These are phyloP conservation scores for Nakataea oryzae DNA, from an alignment of 2,329 filamentous ascomycete genomes.

Conservation along the genomic window DNA sequence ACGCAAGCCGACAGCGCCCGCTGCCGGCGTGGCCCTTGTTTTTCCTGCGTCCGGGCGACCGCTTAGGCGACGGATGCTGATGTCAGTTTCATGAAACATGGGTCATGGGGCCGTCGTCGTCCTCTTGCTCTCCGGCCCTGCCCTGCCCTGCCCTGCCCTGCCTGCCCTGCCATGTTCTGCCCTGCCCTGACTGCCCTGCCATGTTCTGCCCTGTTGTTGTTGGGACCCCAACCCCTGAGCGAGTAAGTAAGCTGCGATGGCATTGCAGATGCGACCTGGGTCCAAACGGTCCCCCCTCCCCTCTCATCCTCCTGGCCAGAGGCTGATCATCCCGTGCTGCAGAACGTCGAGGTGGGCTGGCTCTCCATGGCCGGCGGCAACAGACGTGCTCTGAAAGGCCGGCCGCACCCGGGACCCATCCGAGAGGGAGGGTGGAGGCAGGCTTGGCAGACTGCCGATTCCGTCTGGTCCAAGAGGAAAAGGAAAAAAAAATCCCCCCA, in stretches of 20 bases:
- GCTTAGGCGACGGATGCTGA: no score
- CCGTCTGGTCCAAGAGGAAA: no score
- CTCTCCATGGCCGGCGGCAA: slow-evolving; percentile 24
- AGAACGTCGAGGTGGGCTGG: background rate
- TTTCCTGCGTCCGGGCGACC: background rate
- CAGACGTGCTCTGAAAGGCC: slow-evolving; percentile 30
- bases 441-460: background rate
- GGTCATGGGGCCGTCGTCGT: no score
- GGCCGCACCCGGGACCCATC: background rate
- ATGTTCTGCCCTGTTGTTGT: background rate
- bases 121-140: no score
- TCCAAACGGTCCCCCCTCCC: background rate
- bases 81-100: background rate
- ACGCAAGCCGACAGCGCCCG: no score
- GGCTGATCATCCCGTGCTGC: background rate
- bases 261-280: background rate
- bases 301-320: background rate
- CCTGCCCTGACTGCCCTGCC: no score
- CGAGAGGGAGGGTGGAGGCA: background rate
- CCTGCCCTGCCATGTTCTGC: no score
- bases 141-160: no score
- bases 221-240: background rate
- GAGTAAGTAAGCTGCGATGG: background rate
- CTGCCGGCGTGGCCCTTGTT: no score
- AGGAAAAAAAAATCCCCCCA: background rate